Conservation (phyloP, 768 basidiomycete genomes). For the Leccinum subtestaceum region DNA sequence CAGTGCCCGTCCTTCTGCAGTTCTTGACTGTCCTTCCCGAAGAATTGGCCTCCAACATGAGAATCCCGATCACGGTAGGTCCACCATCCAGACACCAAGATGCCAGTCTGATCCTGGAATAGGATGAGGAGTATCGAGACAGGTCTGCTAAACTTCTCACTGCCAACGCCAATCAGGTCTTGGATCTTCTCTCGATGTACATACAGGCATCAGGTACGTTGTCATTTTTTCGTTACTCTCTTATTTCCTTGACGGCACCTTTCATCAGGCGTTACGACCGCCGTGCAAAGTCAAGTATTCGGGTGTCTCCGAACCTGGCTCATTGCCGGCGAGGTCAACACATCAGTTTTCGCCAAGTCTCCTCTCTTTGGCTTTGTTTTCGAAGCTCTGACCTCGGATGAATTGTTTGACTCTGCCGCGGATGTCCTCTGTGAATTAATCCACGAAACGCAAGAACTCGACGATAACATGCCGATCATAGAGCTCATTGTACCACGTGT, state of each 20-base stretch:
- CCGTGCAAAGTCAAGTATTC: conserved; percentile 81
- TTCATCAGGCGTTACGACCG: conserved; percentile 75
- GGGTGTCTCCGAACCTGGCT: conserved; percentile 87
- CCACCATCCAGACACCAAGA: neutral
- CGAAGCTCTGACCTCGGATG: conserved; percentile 76
- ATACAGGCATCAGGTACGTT: conserved; percentile 79
- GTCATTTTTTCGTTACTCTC: neutral
- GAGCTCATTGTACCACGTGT: conserved; percentile 86
- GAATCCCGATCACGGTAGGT: conserved; percentile 85
- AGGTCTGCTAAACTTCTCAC: conserved; percentile 62
- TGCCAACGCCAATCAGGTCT: conserved; percentile 64
- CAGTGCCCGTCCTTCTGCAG: conserved; percentile 80
- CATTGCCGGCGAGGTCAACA: conserved; percentile 76
- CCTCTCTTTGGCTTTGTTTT: conserved; percentile 83
- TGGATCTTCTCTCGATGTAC: conserved; percentile 84
- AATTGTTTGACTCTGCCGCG: conserved; percentile 90
- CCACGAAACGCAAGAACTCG: conserved; percentile 96
- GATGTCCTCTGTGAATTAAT: conserved; percentile 92
- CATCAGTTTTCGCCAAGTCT: conserved; percentile 60
- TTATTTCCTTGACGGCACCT: neutral
- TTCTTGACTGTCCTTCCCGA: conserved; percentile 92
- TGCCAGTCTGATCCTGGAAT: conserved; percentile 10
- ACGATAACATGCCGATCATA: conserved; percentile 89
- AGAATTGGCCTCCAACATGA: conserved; percentile 78
- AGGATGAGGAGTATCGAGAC: conserved; percentile 77